Evolutionary conservation across 139 green algal species (phyloP).

Genomic region (Chlorella sorokiniana): DNA sequence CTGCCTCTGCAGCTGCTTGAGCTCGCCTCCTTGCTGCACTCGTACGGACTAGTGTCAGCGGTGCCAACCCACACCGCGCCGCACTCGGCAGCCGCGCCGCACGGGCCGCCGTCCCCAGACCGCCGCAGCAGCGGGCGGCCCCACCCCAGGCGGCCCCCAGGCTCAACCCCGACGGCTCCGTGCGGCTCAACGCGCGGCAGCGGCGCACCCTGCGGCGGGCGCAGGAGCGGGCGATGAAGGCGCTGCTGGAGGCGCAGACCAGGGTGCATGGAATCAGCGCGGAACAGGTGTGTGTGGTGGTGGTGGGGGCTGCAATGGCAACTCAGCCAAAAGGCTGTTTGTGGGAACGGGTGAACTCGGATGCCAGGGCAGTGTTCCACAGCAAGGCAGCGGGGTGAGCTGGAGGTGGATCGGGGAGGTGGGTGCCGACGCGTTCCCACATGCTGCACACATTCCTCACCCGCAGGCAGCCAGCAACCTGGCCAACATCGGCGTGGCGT

Average conservation of each 20-base stretch:
- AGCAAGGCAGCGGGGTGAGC: not conserved
- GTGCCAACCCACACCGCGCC: not conserved
- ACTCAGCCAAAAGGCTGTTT: not conserved
- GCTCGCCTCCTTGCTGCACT: slow-evolving; percentile 37
- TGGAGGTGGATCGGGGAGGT: too few relatives aligned
- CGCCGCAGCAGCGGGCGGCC: not conserved
- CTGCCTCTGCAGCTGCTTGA: slow-evolving; percentile 25
- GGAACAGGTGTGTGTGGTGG: slow-evolving; percentile 1
- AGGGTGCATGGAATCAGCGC: slow-evolving; percentile 9
- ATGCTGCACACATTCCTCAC: not conserved
- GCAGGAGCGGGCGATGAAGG: slow-evolving; percentile 46
- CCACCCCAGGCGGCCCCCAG: slow-evolving; percentile 13
- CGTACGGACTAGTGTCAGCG: slow-evolving; percentile 27
- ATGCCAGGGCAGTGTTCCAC: not conserved
- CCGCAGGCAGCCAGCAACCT: slow-evolving; percentile 21
- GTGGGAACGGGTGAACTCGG: not conserved
- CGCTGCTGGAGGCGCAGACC: slow-evolving; percentile 37
- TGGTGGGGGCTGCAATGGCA: too few relatives aligned
- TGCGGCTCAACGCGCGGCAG: slow-evolving; percentile 48
- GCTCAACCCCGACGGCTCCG: slow-evolving; percentile 21
- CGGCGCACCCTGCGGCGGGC: slow-evolving; percentile 48
- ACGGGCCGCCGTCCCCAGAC: not conserved
- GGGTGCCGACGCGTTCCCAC: not conserved
- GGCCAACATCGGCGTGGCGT: slow-evolving; percentile 13
- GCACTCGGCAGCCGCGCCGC: too few relatives aligned